Conservation (phyloP, 345 rosid genomes). For the Geranium rotundifolium region DNA sequence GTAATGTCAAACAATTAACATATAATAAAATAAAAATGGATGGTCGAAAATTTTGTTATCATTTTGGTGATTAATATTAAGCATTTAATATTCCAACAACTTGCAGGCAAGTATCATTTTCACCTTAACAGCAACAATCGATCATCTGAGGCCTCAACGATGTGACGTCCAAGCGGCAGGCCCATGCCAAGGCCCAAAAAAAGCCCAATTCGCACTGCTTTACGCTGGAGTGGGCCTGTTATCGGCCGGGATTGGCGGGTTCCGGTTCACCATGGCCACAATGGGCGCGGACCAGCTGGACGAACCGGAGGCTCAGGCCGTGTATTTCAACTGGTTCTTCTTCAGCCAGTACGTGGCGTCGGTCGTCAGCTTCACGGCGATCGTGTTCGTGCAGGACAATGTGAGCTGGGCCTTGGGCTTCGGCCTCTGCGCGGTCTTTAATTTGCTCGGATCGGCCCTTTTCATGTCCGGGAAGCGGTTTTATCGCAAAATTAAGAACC, state of each 20-base stretch:
- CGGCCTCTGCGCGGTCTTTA: conserved; percentile 22
- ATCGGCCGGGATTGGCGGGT: conserved; percentile 21
- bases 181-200: conserved; percentile 23
- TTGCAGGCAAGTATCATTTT: conserved; percentile 34
- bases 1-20: no score
- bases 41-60: no score
- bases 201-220: conserved; percentile 24
- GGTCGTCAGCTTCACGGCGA: conserved; percentile 14
- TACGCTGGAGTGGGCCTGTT: conserved; percentile 28
- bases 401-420: conserved; percentile 44
- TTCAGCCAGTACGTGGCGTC: conserved; percentile 13
- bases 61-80: no score
- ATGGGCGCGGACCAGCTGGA: conserved; percentile 41
- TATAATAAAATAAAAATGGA: no score
- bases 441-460: conserved; percentile 18
- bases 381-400: conserved; percentile 36
- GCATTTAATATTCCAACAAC: no score
- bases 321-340: conserved; percentile 47
- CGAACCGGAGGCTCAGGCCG: conserved; percentile 20
- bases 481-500: conserved; percentile 23
- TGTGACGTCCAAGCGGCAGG: conserved; percentile 17
- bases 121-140: conserved; percentile 20
- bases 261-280: conserved; percentile 24
- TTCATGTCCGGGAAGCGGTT: conserved; percentile 28
- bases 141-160: conserved; percentile 25